These are phyloP conservation scores for Haplosporangium sp. DNA, from an alignment of 371 early-diverging fungal species.

Conservation along the genomic window DNA sequence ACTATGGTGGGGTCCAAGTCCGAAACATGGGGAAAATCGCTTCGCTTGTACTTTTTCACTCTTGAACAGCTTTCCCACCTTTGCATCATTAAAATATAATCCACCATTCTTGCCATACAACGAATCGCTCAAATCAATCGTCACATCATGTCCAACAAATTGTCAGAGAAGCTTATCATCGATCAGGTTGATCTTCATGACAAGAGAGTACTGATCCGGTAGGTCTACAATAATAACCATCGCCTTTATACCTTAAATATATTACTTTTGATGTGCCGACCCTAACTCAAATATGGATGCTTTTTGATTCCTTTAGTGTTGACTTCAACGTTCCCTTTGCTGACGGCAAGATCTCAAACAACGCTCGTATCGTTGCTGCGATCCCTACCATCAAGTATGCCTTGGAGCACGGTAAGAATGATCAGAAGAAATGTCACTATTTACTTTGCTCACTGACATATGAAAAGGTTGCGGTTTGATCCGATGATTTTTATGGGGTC, in stretches of 20 bases:
- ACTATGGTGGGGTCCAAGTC: too few species aligned
- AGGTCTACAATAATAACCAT: slow-evolving; percentile 20
- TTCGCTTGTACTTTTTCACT: slow-evolving; percentile 14
- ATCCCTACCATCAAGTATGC: slow-evolving; percentile 96
- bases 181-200: slow-evolving; percentile 86
- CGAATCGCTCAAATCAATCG: slow-evolving; percentile 43
- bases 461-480: slow-evolving; percentile 28
- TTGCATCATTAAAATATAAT: background rate
- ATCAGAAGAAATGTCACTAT: background rate
- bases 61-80: background rate
- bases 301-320: slow-evolving; percentile 69
- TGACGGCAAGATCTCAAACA: slow-evolving; percentile 94
- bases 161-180: slow-evolving; percentile 86
- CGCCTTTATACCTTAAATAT: background rate
- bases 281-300: slow-evolving; percentile 8
- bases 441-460: slow-evolving; percentile 34
- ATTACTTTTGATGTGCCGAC: background rate
- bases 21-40: slow-evolving; percentile 17
- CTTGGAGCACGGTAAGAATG: slow-evolving; percentile 76
- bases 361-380: slow-evolving; percentile 97
- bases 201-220: slow-evolving; percentile 96
- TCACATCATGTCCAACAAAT: slow-evolving; percentile 58
- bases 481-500: slow-evolving; percentile 11
- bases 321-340: slow-evolving; percentile 99
- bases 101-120: slow-evolving; percentile 38